Conservation (phyloP, 768 basidiomycete species). For the Phaeotremella fagi region DNA sequence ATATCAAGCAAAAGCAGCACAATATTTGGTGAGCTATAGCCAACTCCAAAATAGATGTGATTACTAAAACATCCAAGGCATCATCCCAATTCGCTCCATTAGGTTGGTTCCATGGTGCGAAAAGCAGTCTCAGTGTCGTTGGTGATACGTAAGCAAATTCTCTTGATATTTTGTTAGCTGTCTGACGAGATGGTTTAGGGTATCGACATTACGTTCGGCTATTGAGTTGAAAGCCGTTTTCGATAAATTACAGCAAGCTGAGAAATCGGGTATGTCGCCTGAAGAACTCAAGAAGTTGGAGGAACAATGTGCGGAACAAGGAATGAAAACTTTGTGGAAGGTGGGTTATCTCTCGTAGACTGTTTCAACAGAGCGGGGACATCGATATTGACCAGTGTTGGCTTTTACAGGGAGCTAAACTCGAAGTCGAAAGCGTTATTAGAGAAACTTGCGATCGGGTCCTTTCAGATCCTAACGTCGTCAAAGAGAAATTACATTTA, state of each 20-base stretch:
- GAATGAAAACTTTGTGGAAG: conserved; percentile 49
- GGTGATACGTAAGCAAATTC: conserved; percentile 40
- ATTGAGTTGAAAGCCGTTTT: conserved; percentile 50
- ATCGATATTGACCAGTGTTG: not conserved
- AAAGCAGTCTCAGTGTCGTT: conserved; percentile 43
- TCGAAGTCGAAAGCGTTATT: conserved; percentile 49
- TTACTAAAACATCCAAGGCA: no score
- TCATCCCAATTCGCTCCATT: conserved; percentile 46
- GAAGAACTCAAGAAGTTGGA: conserved; percentile 48
- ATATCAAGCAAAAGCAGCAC: conserved; percentile 44
- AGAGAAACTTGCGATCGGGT: conserved; percentile 46
- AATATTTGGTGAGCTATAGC: conserved; percentile 26
- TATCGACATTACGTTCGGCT: conserved; percentile 46
- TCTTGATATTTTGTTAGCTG: not conserved
- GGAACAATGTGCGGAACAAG: conserved; percentile 49
- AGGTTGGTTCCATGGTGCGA: conserved; percentile 49
- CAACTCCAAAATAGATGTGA: no score
- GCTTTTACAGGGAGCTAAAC: conserved; percentile 43
- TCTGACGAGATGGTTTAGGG: conserved; percentile 24
- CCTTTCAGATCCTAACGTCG: conserved; percentile 38
- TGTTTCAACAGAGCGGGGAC: not conserved
- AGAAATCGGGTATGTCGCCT: conserved; percentile 45
- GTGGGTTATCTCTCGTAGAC: conserved; percentile 14
- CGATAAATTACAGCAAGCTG: conserved; percentile 46
- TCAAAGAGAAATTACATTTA: conserved; percentile 42